Evolutionary conservation across 1,284 basidiomycete genomes (phyloP).

Genomic region (Tylopilus sp.): DNA sequence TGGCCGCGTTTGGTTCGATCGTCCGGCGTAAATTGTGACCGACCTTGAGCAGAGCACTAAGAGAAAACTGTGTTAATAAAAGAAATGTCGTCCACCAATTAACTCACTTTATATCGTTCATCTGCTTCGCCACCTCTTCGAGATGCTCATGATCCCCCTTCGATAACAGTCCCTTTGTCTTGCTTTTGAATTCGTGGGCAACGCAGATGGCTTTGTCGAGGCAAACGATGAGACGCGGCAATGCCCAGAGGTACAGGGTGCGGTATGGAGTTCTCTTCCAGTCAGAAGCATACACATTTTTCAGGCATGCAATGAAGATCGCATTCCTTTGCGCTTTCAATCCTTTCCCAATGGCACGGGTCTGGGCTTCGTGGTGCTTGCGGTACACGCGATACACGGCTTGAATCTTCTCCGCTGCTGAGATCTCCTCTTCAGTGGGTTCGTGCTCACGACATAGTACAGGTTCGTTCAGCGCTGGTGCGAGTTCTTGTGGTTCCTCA

Average conservation of each 20-base stretch:
- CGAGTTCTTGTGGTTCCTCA: slow-evolving; percentile 19
- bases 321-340: slow-evolving; percentile 26
- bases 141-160: slow-evolving; percentile 33
- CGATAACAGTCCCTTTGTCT: slow-evolving; percentile 36
- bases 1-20: slow-evolving; percentile 29
- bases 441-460: slow-evolving; percentile 14
- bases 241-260: slow-evolving; percentile 47
- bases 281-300: slow-evolving; percentile 31
- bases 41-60: slow-evolving; percentile 25
- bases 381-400: slow-evolving; percentile 26
- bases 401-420: slow-evolving; percentile 21
- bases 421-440: slow-evolving; percentile 21
- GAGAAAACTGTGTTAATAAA: background rate
- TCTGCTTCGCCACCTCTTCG: slow-evolving; percentile 36
- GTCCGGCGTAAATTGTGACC: slow-evolving; percentile 24
- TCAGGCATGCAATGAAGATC: slow-evolving; percentile 37
- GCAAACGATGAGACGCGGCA: slow-evolving; percentile 49
- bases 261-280: slow-evolving; percentile 42
- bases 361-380: slow-evolving; percentile 18
- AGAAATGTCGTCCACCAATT: background rate
- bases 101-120: slow-evolving; percentile 35
- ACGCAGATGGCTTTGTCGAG: slow-evolving; percentile 39
- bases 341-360: slow-evolving; percentile 30
- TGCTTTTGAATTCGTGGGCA: slow-evolving; percentile 33
- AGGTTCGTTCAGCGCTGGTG: slow-evolving; percentile 4